These are phyloP conservation scores for Phytopythium ostracodes DNA, from an alignment of 352 stramenopile species.

Conservation along the genomic window DNA sequence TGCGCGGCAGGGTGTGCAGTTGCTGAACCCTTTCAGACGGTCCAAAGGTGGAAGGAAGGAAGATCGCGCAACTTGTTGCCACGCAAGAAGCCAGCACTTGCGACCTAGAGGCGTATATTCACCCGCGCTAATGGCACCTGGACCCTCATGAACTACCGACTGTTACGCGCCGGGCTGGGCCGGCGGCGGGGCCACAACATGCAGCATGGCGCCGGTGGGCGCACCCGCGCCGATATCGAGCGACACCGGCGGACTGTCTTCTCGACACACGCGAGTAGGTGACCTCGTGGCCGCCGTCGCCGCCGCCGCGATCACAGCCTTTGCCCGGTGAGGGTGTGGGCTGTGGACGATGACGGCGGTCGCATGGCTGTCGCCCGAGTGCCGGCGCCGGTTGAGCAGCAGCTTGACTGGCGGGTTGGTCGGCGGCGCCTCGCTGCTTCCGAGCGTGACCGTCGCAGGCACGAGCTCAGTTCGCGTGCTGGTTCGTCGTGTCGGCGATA, in stretches of 20 bases:
- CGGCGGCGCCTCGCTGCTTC: conserved; percentile 17
- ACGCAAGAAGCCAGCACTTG: neutral
- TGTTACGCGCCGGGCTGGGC: neutral
- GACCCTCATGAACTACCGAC: no score
- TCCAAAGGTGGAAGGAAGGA: neutral
- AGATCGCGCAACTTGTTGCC: neutral
- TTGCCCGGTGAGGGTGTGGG: neutral
- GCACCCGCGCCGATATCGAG: neutral
- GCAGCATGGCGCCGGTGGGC: neutral
- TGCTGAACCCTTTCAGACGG: neutral
- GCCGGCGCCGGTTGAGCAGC: conserved; percentile 44
- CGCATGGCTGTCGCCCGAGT: conserved; percentile 11
- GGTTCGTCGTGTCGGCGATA: neutral
- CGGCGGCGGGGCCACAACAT: neutral
- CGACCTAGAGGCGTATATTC: neutral
- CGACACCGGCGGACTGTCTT: neutral
- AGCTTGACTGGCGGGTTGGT: conserved; percentile 68
- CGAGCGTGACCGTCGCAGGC: conserved; percentile 7
- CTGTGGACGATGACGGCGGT: neutral
- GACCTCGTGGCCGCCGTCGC: neutral
- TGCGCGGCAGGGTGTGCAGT: neutral
- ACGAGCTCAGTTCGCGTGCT: conserved; percentile 9
- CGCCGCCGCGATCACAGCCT: neutral
- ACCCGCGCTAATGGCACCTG: neutral
- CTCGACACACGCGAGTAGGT: conserved; percentile 1